Percentiles rank a stretch among this genome's conserved stretches.
phyloP scores from a whole-genome alignment of 2,329 filamentous ascomycete species.

The Cercospora citrullina region DNA sequence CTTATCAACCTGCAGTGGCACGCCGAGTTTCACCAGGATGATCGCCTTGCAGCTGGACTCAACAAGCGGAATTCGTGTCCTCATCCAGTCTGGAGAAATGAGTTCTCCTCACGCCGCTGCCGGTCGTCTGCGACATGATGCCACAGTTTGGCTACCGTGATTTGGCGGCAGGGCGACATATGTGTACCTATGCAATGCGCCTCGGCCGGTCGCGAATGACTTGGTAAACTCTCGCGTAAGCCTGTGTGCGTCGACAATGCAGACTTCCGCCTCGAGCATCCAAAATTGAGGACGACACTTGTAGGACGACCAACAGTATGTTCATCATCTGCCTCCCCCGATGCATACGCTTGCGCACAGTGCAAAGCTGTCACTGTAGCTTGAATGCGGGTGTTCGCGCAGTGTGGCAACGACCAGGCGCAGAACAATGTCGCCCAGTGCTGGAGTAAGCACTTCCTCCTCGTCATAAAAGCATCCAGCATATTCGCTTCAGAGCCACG shows the following conservation, averaged over 20 bases:
- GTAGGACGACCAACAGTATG: no score
- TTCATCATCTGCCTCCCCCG: neutral
- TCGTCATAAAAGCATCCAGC: neutral
- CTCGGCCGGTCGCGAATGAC: neutral
- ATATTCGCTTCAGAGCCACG: conserved; percentile 70
- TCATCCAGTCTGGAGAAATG: neutral
- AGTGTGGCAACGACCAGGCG: neutral
- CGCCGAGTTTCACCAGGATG: neutral
- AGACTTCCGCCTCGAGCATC: neutral
- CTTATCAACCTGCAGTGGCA: neutral
- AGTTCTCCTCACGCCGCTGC: neutral
- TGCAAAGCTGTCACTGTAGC: neutral
- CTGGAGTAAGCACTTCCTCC: neutral
- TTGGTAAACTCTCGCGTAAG: neutral
- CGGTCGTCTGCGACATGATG: neutral
- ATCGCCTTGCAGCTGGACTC: neutral
- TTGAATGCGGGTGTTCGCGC: neutral
- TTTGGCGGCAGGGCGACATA: neutral
- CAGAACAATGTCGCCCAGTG: neutral
- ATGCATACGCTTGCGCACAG: neutral
- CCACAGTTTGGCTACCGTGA: neutral
- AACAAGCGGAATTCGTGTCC: neutral
- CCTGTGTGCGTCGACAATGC: neutral
- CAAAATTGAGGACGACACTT: neutral
- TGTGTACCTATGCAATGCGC: neutral